Evolutionary conservation across 164 flowering plant genomes (phyloP).

Genomic region (Umbellularia californica): DNA sequence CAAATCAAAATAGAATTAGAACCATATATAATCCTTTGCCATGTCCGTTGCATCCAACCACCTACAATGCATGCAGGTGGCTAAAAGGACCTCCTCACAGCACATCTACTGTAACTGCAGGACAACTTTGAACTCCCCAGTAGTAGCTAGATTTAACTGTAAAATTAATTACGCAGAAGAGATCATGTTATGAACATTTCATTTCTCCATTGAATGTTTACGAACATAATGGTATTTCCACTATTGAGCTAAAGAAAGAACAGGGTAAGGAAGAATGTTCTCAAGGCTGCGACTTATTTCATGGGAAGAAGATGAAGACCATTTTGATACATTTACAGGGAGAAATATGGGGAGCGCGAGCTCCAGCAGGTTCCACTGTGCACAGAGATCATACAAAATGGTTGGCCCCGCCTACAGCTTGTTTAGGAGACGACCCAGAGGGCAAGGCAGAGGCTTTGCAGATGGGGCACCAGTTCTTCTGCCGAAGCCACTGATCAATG

Average conservation of each 20-base stretch:
- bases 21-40: no score
- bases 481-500: slow-evolving; percentile 71
- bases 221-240: slow-evolving; percentile 12
- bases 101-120: no score
- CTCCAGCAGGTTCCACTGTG: slow-evolving; percentile 5
- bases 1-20: no score
- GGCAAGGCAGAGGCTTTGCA: slow-evolving; percentile 67
- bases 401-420: background rate
- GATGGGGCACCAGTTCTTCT: slow-evolving; percentile 97
- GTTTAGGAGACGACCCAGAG: slow-evolving; percentile 6
- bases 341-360: background rate
- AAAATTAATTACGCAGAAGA: background rate
- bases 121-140: no score
- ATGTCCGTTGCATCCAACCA: no score
- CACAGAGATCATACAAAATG: slow-evolving; percentile 15
- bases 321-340: slow-evolving; percentile 6
- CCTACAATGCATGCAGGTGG: no score
- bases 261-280: slow-evolving; percentile 11
- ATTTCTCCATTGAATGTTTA: slow-evolving; percentile 5
- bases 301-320: background rate
- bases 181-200: slow-evolving; percentile 7
- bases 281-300: slow-evolving; percentile 18
- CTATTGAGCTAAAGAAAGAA: slow-evolving; percentile 5
- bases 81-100: no score
- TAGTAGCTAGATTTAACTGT: no score